Conservation (phyloP, 345 rosid species). For the Balakata baccata region DNA sequence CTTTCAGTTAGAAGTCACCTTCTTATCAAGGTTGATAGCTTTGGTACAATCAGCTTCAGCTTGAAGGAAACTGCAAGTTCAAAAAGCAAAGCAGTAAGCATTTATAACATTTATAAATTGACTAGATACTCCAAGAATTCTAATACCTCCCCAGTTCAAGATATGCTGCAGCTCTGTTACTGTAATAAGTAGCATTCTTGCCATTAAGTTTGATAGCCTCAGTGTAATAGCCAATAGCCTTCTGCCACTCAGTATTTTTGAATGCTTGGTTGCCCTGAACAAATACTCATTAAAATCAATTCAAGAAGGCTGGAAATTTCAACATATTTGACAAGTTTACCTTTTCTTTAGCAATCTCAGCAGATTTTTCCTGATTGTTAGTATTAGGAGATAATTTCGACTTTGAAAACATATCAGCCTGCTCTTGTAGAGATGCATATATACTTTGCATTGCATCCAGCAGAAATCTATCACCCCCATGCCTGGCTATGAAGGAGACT, state of each 20-base stretch:
- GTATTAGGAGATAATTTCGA: conserved; percentile 42
- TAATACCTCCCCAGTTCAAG: conserved; percentile 71
- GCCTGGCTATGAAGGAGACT: conserved; percentile 74
- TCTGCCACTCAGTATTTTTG: conserved; percentile 82
- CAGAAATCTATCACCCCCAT: conserved; percentile 86
- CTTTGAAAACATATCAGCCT: conserved; percentile 44
- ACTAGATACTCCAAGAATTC: background rate
- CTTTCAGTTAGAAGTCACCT: conserved; percentile 48
- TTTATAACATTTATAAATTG: background rate
- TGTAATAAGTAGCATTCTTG: conserved; percentile 82
- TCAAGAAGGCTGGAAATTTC: background rate
- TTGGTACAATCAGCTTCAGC: conserved; percentile 86
- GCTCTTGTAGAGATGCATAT: conserved; percentile 67
- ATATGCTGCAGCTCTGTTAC: conserved; percentile 96
- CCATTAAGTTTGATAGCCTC: conserved; percentile 83
- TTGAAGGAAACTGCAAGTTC: conserved; percentile 62
- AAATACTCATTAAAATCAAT: conserved; percentile 8
- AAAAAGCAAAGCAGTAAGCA: conserved; percentile 16
- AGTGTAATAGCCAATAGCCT: conserved; percentile 71
- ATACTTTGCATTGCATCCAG: conserved; percentile 69
- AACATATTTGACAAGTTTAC: conserved; percentile 29
- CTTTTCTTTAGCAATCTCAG: conserved; percentile 93
- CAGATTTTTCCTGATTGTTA: conserved; percentile 49
- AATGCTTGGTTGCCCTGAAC: conserved; percentile 87
- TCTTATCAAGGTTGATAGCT: conserved; percentile 81